Evolutionary conservation across 1,139 yeast genomes (phyloP).

Genomic region (Yamadazyma diospyri): DNA sequence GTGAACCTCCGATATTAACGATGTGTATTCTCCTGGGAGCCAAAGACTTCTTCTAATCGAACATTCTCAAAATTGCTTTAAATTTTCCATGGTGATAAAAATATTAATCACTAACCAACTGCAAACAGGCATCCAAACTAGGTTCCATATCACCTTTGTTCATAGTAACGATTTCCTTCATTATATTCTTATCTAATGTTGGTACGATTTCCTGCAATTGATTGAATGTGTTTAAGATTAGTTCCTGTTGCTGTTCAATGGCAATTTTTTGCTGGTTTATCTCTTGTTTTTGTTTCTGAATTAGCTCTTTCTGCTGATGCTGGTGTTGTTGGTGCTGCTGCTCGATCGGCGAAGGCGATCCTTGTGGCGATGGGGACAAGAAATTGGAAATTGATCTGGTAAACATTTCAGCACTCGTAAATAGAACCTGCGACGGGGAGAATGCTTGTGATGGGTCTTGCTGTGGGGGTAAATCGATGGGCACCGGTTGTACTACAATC

Average conservation of each 20-base stretch:
- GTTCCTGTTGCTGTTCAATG: constrained; percentile 10
- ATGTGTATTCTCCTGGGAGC: too few relatives aligned
- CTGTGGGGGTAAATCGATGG: constrained; percentile 21
- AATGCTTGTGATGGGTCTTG: constrained; percentile 15
- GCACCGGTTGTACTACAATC: constrained; percentile 16
- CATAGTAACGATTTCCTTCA: constrained; percentile 67
- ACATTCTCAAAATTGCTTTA: background rate
- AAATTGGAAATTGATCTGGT: constrained; percentile 47
- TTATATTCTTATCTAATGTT: constrained; percentile 58
- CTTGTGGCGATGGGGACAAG: constrained; percentile 42
- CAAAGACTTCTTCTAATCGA: background rate
- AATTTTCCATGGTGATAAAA: background rate
- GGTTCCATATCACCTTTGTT: constrained; percentile 69
- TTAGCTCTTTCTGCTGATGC: background rate
- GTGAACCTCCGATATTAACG: too few relatives aligned
- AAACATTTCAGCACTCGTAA: constrained; percentile 53
- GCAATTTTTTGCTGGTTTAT: constrained; percentile 4
- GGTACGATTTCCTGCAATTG: constrained; percentile 75
- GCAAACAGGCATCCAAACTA: constrained; percentile 65
- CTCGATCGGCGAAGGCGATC: constrained; percentile 7
- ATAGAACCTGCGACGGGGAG: constrained; percentile 49
- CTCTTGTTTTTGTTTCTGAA: constrained; percentile 6
- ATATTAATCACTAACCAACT: constrained; percentile 22
- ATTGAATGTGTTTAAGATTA: constrained; percentile 26
- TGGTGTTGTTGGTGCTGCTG: constrained; percentile 6